Percentiles rank a stretch among this genome's conserved stretches.
Evolutionary conservation across 1,284 basidiomycete species (phyloP).

Genomic region (Trametes versicolor): DNA sequence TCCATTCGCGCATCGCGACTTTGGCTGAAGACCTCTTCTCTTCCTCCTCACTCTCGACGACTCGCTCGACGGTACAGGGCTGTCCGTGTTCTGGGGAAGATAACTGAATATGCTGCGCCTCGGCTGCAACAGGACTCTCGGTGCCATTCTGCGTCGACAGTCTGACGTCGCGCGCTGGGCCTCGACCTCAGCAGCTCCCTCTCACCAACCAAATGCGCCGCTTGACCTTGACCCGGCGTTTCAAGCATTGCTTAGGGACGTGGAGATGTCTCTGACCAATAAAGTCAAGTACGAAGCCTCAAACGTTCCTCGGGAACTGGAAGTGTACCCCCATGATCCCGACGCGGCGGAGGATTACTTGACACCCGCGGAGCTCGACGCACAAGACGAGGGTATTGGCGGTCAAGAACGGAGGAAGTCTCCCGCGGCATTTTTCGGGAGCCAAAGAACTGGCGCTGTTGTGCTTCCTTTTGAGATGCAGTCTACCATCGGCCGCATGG

Average conservation of each 20-base stretch:
- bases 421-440: slow-evolving; percentile 84
- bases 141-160: slow-evolving; percentile 31
- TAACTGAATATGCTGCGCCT: slow-evolving; percentile 38
- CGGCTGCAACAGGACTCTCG: slow-evolving; percentile 31
- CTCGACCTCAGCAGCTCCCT: slow-evolving; percentile 32
- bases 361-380: slow-evolving; percentile 40
- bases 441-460: slow-evolving; percentile 73
- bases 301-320: slow-evolving; percentile 58
- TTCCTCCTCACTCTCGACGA: neutral
- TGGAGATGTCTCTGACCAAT: slow-evolving; percentile 68
- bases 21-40: too few species aligned
- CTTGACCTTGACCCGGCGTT: slow-evolving; percentile 72
- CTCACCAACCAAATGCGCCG: slow-evolving; percentile 51
- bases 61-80: neutral
- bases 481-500: slow-evolving; percentile 63
- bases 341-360: slow-evolving; percentile 40
- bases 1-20: neutral
- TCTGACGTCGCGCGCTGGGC: slow-evolving; percentile 37
- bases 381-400: slow-evolving; percentile 45
- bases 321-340: slow-evolving; percentile 53
- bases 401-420: slow-evolving; percentile 68
- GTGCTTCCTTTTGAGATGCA: slow-evolving; percentile 77
- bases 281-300: slow-evolving; percentile 42
- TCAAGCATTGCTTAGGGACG: slow-evolving; percentile 66
- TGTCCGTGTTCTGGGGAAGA: neutral